These are phyloP conservation scores for Acacia melanoxylon DNA, from an alignment of 306 rosid genomes.

Conservation along the genomic window DNA sequence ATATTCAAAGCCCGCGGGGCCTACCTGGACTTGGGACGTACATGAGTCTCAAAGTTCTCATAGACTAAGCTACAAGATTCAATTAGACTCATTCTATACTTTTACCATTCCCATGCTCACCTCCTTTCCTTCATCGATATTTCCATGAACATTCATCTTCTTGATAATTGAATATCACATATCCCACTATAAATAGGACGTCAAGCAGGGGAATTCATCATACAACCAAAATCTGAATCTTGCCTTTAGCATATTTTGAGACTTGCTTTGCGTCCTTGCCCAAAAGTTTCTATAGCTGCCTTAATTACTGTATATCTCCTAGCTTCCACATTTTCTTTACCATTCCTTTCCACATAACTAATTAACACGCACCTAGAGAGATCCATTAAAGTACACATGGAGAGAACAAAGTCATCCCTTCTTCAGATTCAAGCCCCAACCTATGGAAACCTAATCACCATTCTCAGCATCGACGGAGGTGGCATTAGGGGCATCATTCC, in stretches of 20 bases:
- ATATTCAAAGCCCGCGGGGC: not conserved
- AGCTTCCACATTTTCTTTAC: not conserved
- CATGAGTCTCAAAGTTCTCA: not conserved
- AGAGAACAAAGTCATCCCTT: constrained; percentile 1
- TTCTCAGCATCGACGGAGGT: constrained; percentile 6
- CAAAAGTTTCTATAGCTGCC: not conserved
- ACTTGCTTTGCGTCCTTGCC: not conserved
- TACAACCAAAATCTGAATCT: not conserved
- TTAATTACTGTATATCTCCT: not conserved
- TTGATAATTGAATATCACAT: not conserved
- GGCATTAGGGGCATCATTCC: constrained; percentile 3
- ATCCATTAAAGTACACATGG: not conserved
- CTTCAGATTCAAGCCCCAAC: not conserved
- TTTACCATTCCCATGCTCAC: not conserved
- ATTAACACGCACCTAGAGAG: not conserved
- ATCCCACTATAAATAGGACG: not conserved
- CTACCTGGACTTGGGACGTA: not conserved
- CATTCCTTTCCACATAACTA: not conserved
- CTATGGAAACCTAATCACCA: not conserved
- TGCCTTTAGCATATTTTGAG: not conserved
- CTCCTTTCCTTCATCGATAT: not conserved
- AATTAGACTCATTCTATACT: not conserved
- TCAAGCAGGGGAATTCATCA: not conserved
- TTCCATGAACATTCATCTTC: not conserved
- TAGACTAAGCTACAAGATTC: not conserved